phyloP scores from a whole-genome alignment of 139 green algal genomes.

The Micractinium conductrix region DNA sequence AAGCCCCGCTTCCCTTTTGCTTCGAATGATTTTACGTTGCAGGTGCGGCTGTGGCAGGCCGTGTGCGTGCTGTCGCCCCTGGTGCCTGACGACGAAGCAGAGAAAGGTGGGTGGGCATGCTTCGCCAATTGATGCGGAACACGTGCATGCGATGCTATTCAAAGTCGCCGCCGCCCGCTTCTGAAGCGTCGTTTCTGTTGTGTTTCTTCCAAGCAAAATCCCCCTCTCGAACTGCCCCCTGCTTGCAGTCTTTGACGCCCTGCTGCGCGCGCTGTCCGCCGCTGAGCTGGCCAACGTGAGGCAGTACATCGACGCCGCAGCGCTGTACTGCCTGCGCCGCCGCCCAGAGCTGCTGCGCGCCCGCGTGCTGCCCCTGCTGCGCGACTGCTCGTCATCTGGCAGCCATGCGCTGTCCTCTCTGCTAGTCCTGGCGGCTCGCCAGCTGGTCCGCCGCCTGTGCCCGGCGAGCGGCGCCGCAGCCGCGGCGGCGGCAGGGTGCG shows the following conservation, averaged over 20 bases:
- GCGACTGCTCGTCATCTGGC: conserved; percentile 44
- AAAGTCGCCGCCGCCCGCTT: no score
- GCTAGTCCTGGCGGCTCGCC: conserved; percentile 54
- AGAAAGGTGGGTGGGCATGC: not conserved
- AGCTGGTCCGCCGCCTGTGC: conserved; percentile 11
- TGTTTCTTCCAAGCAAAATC: no score
- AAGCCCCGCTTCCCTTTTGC: not conserved
- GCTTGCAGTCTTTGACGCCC: conserved; percentile 14
- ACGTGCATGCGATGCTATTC: no score
- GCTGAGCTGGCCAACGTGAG: conserved; percentile 65
- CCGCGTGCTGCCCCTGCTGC: conserved; percentile 62
- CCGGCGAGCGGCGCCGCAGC: not conserved
- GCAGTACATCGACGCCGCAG: conserved; percentile 78
- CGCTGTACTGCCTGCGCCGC: conserved; percentile 49
- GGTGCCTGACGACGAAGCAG: conserved; percentile 13
- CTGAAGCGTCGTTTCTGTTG: no score
- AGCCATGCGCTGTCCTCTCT: conserved; percentile 53
- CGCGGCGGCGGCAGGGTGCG: not conserved
- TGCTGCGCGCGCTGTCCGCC: conserved; percentile 39
- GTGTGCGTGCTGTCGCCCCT: conserved; percentile 59
- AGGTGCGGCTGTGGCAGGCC: conserved; percentile 73
- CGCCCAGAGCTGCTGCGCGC: conserved; percentile 44
- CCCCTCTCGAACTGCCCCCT: no score
- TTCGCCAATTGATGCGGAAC: no score
- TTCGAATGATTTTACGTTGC: no score